Evolutionary conservation across 163 green algal genomes (phyloP).

Genomic region (Scenedesmus sp.): DNA sequence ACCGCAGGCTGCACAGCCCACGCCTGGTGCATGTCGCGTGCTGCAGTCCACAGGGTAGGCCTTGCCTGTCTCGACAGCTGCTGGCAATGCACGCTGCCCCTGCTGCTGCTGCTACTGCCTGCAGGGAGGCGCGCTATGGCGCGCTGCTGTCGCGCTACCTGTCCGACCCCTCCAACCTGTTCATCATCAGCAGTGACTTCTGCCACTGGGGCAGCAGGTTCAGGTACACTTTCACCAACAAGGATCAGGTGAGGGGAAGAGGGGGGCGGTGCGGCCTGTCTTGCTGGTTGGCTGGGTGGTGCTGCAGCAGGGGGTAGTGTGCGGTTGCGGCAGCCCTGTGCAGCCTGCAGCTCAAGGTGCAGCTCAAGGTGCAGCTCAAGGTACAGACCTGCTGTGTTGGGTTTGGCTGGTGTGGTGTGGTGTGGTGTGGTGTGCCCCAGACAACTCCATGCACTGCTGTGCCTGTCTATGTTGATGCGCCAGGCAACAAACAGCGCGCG

Average conservation of each 20-base stretch:
- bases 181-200: conserved; percentile 96
- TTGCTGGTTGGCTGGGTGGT: no score
- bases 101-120: conserved; percentile 4
- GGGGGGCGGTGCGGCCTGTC: neutral
- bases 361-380: neutral
- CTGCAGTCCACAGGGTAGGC: neutral
- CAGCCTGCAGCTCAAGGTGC: neutral
- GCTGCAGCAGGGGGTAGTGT: no score
- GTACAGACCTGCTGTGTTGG: neutral
- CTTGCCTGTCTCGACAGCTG: neutral
- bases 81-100: neutral
- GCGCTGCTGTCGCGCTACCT: conserved; percentile 87
- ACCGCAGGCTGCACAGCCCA: no score
- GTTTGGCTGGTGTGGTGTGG: neutral
- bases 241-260: conserved; percentile 56
- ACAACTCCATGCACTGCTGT: neutral
- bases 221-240: conserved; percentile 86
- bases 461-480: neutral
- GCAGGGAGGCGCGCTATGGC: conserved; percentile 91
- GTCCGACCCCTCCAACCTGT: conserved; percentile 88
- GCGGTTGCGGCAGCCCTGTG: neutral
- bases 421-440: no score
- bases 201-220: conserved; percentile 97
- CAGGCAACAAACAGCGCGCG: neutral
- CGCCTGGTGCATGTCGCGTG: neutral